These are phyloP conservation scores for Fusarium camptoceras DNA, from an alignment of 2,329 filamentous ascomycete genomes.

Conservation along the genomic window DNA sequence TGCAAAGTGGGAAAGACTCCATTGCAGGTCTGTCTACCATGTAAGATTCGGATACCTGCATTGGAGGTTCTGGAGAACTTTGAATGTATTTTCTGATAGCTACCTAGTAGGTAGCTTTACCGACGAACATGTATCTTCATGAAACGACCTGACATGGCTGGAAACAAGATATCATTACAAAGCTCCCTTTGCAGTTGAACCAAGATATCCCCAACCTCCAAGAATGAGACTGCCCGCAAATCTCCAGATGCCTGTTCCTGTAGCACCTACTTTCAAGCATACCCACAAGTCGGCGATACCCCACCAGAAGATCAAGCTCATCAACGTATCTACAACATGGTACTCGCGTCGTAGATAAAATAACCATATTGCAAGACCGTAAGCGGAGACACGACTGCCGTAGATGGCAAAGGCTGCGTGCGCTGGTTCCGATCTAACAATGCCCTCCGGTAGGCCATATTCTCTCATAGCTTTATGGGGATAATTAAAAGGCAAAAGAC, in stretches of 20 bases:
- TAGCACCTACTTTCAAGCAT: slow-evolving; percentile 41
- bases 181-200: slow-evolving; percentile 29
- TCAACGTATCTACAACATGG: slow-evolving; percentile 37
- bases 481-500: slow-evolving; percentile 50
- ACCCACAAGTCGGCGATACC: slow-evolving; percentile 41
- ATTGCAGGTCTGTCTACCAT: not conserved
- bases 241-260: slow-evolving; percentile 24
- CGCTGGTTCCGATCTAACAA: slow-evolving; percentile 47
- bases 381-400: slow-evolving; percentile 35
- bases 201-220: slow-evolving; percentile 37
- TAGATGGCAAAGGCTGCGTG: slow-evolving; percentile 48
- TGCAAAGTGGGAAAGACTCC: not conserved
- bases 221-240: slow-evolving; percentile 22
- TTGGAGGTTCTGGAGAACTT: not conserved
- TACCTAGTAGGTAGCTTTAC: not conserved
- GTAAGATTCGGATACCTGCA: not conserved
- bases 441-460: slow-evolving; percentile 50
- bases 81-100: not conserved
- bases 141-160: not conserved
- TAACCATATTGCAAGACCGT: slow-evolving; percentile 39
- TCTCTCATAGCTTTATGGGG: slow-evolving; percentile 49
- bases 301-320: slow-evolving; percentile 33
- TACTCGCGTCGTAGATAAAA: slow-evolving; percentile 41
- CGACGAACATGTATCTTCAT: not conserved
- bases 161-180: not conserved